These are phyloP conservation scores for Aureobasidium sp. DNA, from an alignment of 2,329 filamentous ascomycete genomes.

Conservation along the genomic window DNA sequence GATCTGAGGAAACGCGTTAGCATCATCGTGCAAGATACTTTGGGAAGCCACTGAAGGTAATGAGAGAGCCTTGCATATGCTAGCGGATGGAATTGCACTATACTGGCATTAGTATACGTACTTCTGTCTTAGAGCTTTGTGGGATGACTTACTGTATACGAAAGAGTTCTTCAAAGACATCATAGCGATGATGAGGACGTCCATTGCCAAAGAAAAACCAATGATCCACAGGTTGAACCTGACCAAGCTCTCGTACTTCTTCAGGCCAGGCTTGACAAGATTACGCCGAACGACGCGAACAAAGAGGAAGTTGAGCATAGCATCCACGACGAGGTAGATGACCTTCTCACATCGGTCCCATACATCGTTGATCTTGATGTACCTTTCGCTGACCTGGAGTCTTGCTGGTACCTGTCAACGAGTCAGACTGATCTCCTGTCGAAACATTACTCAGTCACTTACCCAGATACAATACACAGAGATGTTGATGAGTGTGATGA, in stretches of 20 bases:
- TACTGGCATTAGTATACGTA: neutral
- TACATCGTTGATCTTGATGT: conserved; percentile 30
- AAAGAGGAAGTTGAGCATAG: conserved; percentile 33
- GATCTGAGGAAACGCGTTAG: conserved; percentile 19
- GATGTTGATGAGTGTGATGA: conserved; percentile 33
- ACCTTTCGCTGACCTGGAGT: conserved; percentile 28
- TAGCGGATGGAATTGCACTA: conserved; percentile 40
- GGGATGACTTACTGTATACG: conserved; percentile 29
- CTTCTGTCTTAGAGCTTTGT: neutral
- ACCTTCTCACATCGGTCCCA: conserved; percentile 35
- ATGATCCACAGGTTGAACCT: conserved; percentile 47
- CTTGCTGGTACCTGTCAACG: conserved; percentile 26
- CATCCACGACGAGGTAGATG: conserved; percentile 34
- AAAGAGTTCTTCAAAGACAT: conserved; percentile 43
- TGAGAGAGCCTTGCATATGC: conserved; percentile 29
- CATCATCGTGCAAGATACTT: neutral
- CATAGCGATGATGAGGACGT: conserved; percentile 40
- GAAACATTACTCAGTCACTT: neutral
- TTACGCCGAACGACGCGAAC: conserved; percentile 39
- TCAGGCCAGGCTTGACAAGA: conserved; percentile 42
- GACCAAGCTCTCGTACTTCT: conserved; percentile 46
- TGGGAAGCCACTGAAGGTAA: neutral
- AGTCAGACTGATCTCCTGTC: neutral
- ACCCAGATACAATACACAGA: conserved; percentile 28
- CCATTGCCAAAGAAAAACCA: conserved; percentile 44